These are phyloP conservation scores for Scheffersomyces stipitis DNA, from an alignment of 805 yeast genomes.

Conservation along the genomic window DNA sequence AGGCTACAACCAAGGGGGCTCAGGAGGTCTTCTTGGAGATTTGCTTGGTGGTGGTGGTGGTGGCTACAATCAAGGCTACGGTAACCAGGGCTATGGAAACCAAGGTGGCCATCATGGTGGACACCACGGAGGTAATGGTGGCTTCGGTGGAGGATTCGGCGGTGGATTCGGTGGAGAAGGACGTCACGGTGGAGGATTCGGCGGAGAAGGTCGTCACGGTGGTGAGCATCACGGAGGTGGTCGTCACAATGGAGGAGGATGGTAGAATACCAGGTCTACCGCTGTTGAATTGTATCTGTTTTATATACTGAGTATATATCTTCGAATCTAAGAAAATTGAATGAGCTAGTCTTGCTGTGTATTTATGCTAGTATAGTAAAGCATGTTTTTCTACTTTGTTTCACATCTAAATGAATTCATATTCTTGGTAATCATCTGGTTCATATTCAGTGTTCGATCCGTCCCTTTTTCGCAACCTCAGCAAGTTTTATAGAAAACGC, in stretches of 20 bases:
- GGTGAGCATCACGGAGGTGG: conserved; percentile 6
- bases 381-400: too few species aligned
- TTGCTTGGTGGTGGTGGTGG: conserved; percentile 3
- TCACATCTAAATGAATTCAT: too few species aligned
- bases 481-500: too few species aligned
- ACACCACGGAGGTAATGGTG: conserved; percentile 5
- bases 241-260: conserved; percentile 1
- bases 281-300: too few species aligned
- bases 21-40: background rate
- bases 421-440: too few species aligned
- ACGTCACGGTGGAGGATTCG: conserved; percentile 1
- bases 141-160: conserved; percentile 1
- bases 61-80: conserved; percentile 1
- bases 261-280: conserved; percentile 7
- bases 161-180: conserved; percentile 1
- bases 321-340: too few species aligned
- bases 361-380: too few species aligned
- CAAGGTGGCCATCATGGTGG: conserved; percentile 5
- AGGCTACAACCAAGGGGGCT: background rate
- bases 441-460: too few species aligned
- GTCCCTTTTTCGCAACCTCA: too few species aligned
- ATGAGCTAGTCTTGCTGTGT: too few species aligned
- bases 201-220: conserved; percentile 3
- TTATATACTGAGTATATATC: conserved; percentile 4
- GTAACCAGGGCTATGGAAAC: conserved; percentile 1